Base-by-base conservation (phyloP, 208 protist genomes). In the Crithidia fasciculata region DNA sequence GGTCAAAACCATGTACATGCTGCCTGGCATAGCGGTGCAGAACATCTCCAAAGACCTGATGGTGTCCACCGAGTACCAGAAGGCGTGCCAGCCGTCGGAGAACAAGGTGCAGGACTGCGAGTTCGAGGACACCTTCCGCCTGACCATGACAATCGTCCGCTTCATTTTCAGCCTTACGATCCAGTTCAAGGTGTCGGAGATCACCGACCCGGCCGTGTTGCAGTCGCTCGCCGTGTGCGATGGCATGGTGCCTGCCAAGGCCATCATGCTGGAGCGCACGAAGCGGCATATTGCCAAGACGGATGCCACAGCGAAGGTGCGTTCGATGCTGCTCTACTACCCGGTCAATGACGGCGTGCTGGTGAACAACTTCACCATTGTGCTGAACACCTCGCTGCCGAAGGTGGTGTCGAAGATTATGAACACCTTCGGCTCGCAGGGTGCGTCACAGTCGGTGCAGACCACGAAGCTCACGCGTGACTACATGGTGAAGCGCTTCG, bases 1-100 rank as follows among this genome's bases (percentile, higher is more conserved):
- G 3, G 91, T 91, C 16, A 95, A 97, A 80, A 82, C 90, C 12
- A 96, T 97, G 90, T 95, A 97, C 82, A 74, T 97, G 70, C 81
- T 97, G 43, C 93, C 93, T 4, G 83, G 88, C 15, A 75, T 92
- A 43, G 65, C 72, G 37, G 40, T 92, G 8, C 53, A 82, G 16
- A 57, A 87, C 59, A 79, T 97, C 43, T 90, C 81, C 13, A 77
- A 86, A 18, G 76, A 82, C n/a, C 75, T 94, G n/a, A 12, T 97
- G 19, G 64, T 85, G 13, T 93, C 88, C 16, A 28, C 85, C 36
- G 86, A 95, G 45, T 97, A 95, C 72, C 90, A 97, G 62, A 83
- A 83, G 61, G 84, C 80, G 41, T 97, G 93, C 68, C 91, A 97
- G 76, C 88, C 89, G 12, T 72, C 79, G 4, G 78, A 84, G 19